A percentile compares a stretch with the other conserved stretches of the same genome.
Conservation (phyloP, 441 rosid species). For the Lepidium campestre region DNA sequence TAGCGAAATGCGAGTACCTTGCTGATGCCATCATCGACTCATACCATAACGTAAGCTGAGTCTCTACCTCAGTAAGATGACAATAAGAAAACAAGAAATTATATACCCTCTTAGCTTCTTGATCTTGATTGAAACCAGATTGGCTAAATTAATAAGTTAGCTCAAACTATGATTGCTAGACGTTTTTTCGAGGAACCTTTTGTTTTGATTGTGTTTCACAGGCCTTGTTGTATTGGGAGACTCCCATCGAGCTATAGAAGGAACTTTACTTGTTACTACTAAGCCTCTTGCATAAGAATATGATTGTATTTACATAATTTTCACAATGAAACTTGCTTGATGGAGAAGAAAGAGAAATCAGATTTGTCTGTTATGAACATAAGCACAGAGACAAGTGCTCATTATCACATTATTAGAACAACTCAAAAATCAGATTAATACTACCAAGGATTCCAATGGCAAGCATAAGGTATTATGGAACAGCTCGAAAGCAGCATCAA, state of each 20-base stretch:
- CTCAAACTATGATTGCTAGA: neutral
- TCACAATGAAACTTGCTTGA: neutral
- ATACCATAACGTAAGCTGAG: constrained; percentile 65
- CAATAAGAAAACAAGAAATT: neutral
- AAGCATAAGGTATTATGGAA: neutral
- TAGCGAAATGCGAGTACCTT: constrained; percentile 89
- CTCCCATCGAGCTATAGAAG: constrained; percentile 31
- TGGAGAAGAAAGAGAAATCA: neutral
- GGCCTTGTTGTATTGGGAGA: constrained; percentile 32
- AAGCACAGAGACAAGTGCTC: neutral
- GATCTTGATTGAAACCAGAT: neutral
- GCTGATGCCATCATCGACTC: constrained; percentile 85
- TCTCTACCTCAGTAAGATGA: neutral
- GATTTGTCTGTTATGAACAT: neutral
- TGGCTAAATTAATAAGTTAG: constrained; percentile 18
- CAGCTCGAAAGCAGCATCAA: neutral
- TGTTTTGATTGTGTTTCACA: constrained; percentile 9
- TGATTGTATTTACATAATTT: neutral
- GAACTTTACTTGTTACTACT: neutral
- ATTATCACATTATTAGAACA: neutral
- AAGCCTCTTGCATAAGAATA: neutral
- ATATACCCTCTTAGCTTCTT: neutral
- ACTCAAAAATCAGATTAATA: neutral
- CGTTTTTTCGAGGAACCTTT: constrained; percentile 12
- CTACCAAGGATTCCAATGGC: neutral